Conservation (phyloP, 148 eudicot species). For the Rhododendron henanense region DNA sequence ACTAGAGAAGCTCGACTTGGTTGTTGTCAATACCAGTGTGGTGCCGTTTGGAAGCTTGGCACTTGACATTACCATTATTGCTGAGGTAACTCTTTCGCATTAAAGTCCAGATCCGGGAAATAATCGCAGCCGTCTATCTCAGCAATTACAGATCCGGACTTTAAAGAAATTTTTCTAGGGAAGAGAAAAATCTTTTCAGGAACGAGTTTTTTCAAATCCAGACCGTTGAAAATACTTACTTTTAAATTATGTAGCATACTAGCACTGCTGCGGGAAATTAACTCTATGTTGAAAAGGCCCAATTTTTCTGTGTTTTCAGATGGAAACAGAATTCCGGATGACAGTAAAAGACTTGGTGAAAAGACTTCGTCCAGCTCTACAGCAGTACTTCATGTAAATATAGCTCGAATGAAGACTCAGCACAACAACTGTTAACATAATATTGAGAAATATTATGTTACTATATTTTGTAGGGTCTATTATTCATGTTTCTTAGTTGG, state of each 20-base stretch:
- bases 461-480: no score
- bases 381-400: background rate
- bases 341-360: constrained; percentile 18
- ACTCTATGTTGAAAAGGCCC: background rate
- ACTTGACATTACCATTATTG: constrained; percentile 14
- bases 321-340: constrained; percentile 22
- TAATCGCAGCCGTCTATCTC: background rate
- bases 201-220: no score
- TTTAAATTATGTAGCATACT: background rate
- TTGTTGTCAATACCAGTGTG: constrained; percentile 22
- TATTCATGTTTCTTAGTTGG: no score
- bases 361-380: constrained; percentile 13
- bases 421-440: no score
- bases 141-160: background rate
- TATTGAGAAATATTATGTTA: no score
- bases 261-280: no score
- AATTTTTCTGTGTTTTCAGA: constrained; percentile 6
- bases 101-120: background rate
- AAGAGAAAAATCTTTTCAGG: no score
- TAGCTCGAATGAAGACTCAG: background rate
- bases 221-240: background rate
- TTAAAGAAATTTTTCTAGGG: no score
- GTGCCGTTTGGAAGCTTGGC: constrained; percentile 22
- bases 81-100: constrained; percentile 8
- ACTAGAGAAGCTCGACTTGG: constrained; percentile 33